Evolutionary conservation across 495 filamentous ascomycete species (phyloP).

Genomic region (Apodospora peruviana): DNA sequence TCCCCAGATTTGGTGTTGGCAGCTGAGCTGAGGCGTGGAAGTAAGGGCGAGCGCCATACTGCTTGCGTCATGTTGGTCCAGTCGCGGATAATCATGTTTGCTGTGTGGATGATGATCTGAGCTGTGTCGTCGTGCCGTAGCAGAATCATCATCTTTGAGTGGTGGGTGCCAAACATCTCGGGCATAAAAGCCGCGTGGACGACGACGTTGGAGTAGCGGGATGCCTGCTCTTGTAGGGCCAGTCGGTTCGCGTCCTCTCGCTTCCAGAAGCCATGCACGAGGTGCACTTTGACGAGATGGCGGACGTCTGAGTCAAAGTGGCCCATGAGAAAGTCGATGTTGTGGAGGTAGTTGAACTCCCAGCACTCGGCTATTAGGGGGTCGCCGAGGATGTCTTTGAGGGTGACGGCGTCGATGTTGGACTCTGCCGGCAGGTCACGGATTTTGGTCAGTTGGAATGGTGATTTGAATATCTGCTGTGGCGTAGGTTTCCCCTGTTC

Average conservation of each 20-base stretch:
- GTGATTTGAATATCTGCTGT: constrained; percentile 43
- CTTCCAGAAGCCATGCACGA: constrained; percentile 89
- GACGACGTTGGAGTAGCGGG: constrained; percentile 60
- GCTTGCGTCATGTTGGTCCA: constrained; percentile 88
- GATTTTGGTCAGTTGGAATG: constrained; percentile 70
- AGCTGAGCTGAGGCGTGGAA: constrained; percentile 41
- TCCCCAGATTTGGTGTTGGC: neutral
- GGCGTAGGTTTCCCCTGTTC: neutral
- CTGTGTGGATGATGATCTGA: constrained; percentile 82
- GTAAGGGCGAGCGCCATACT: constrained; percentile 71
- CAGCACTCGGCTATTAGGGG: constrained; percentile 80
- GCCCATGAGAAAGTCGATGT: constrained; percentile 63
- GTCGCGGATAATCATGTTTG: constrained; percentile 80
- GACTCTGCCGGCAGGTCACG: constrained; percentile 51
- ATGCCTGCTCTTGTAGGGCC: constrained; percentile 52
- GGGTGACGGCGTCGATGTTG: constrained; percentile 63
- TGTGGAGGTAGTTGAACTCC: constrained; percentile 85
- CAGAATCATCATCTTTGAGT: constrained; percentile 76
- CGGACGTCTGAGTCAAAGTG: constrained; percentile 67
- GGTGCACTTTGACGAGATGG: constrained; percentile 58
- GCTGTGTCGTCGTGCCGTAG: constrained; percentile 70
- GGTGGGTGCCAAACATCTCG: constrained; percentile 81
- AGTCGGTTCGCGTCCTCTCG: constrained; percentile 58
- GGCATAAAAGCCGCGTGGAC: constrained; percentile 76
- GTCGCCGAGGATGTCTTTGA: constrained; percentile 72